Evolutionary conservation across 2,329 filamentous ascomycete genomes (phyloP).

Genomic region (Colletotrichum simmondsii): DNA sequence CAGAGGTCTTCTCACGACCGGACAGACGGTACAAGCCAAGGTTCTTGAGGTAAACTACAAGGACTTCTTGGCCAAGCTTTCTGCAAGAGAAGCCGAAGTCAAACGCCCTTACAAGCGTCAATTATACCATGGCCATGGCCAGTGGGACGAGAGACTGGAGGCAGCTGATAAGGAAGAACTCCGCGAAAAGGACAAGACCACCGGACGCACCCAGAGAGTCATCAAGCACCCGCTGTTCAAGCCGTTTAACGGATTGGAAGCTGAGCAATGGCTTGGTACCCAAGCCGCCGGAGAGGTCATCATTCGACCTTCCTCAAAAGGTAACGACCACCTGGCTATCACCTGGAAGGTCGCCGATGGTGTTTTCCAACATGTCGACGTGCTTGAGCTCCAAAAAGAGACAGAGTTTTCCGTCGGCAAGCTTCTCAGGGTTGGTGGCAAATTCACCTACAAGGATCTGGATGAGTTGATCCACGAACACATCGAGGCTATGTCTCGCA

Average conservation of each 20-base stretch:
- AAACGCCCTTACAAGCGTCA: conserved; percentile 77
- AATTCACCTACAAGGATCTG: conserved; percentile 93
- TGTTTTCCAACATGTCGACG: conserved; percentile 98
- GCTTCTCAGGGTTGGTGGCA: conserved; percentile 85
- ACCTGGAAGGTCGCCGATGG: conserved; percentile 98
- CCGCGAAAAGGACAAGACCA: conserved; percentile 85
- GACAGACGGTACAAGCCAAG: conserved; percentile 90
- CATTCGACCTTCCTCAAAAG: conserved; percentile 94
- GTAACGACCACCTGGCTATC: conserved; percentile 92
- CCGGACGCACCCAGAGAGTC: conserved; percentile 89
- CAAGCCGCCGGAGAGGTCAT: conserved; percentile 90
- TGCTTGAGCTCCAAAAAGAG: conserved; percentile 95
- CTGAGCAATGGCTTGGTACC: conserved; percentile 91
- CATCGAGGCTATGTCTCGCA: conserved; percentile 96
- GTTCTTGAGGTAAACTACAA: conserved; percentile 89
- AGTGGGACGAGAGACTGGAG: conserved; percentile 91
- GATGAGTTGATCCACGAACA: conserved; percentile 98
- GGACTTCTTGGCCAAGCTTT: conserved; percentile 84
- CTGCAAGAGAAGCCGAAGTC: conserved; percentile 84
- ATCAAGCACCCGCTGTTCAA: conserved; percentile 98
- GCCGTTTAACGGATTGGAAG: conserved; percentile 90
- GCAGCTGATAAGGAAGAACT: conserved; percentile 83
- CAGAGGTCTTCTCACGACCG: conserved; percentile 78
- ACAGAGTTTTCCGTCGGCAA: conserved; percentile 95
- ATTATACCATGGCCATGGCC: conserved; percentile 78